A percentile compares a stretch with the other conserved stretches of the same genome.
Conservation (phyloP, 2,329 filamentous ascomycete species). For the Huntiella moniliformis region DNA sequence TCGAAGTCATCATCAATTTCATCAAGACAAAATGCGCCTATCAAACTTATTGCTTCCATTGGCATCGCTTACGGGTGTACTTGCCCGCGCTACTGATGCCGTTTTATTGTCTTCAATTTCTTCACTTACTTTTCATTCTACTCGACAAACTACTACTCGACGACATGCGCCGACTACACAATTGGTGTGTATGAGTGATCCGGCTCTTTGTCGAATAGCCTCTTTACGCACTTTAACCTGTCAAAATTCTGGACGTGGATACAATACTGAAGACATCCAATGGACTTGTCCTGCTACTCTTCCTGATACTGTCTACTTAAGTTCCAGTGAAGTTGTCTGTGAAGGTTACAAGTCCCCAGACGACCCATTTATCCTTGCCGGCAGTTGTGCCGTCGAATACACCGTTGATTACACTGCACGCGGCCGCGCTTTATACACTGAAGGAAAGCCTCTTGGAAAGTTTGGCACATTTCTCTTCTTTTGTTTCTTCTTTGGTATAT, state of each 20-base stretch:
- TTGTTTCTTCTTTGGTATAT: slow-evolving; percentile 39
- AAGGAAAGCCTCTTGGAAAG: slow-evolving; percentile 15
- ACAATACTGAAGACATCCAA: slow-evolving; percentile 63
- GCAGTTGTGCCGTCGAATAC: slow-evolving; percentile 87
- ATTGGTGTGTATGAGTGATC: slow-evolving; percentile 55
- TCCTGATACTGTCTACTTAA: slow-evolving; percentile 48
- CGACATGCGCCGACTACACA: slow-evolving; percentile 61
- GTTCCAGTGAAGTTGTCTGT: slow-evolving; percentile 75
- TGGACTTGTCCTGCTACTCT: slow-evolving; percentile 64
- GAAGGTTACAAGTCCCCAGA: slow-evolving; percentile 65
- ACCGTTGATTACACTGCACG: slow-evolving; percentile 55
- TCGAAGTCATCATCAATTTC: too few species aligned
- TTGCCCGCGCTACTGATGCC: slow-evolving; percentile 16
- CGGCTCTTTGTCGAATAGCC: slow-evolving; percentile 47
- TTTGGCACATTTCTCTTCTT: slow-evolving; percentile 34
- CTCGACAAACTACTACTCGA: slow-evolving; percentile 50
- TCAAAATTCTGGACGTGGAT: slow-evolving; percentile 65
- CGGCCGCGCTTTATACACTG: slow-evolving; percentile 50
- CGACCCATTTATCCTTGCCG: slow-evolving; percentile 74
- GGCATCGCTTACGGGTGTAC: too few species aligned
- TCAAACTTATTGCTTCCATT: too few species aligned
- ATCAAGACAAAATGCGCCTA: too few species aligned
- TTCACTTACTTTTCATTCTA: slow-evolving; percentile 55
- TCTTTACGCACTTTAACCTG: slow-evolving; percentile 56
- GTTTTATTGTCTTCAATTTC: slow-evolving; percentile 46